These are phyloP conservation scores for Oryza meyeriana DNA, from an alignment of 176 grass and related monocot species.

Conservation along the genomic window DNA sequence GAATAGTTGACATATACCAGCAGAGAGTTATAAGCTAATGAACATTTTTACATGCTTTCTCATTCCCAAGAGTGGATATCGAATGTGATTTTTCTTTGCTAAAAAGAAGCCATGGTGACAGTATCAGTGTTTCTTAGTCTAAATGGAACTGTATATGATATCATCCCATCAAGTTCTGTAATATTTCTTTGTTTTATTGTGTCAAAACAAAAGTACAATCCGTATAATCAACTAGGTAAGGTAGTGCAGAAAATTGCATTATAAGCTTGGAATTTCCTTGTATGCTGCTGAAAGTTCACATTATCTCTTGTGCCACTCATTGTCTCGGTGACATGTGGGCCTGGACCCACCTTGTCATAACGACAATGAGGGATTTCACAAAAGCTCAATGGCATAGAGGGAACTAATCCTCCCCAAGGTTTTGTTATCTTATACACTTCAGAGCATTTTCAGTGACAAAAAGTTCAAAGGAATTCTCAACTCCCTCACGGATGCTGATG, in stretches of 20 bases:
- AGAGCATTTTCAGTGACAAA: slow-evolving; percentile 77
- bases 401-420: neutral
- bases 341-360: neutral
- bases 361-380: neutral
- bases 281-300: neutral
- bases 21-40: slow-evolving; percentile 5
- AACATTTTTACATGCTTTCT: neutral
- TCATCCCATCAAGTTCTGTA: slow-evolving; percentile 13
- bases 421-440: slow-evolving; percentile 33
- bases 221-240: neutral
- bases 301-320: neutral
- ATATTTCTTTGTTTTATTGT: neutral
- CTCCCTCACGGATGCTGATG: slow-evolving; percentile 60
- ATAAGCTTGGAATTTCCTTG: neutral
- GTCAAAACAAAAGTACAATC: neutral
- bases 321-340: neutral
- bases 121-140: neutral
- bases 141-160: slow-evolving; percentile 19
- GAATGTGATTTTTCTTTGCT: slow-evolving; percentile 9
- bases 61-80: neutral
- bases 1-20: slow-evolving; percentile 1
- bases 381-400: neutral
- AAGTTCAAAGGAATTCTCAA: slow-evolving; percentile 74
- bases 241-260: neutral
- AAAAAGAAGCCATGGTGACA: neutral